phyloP scores from a whole-genome alignment of 2,329 filamentous ascomycete genomes.

The Nemania bipapillata region DNA sequence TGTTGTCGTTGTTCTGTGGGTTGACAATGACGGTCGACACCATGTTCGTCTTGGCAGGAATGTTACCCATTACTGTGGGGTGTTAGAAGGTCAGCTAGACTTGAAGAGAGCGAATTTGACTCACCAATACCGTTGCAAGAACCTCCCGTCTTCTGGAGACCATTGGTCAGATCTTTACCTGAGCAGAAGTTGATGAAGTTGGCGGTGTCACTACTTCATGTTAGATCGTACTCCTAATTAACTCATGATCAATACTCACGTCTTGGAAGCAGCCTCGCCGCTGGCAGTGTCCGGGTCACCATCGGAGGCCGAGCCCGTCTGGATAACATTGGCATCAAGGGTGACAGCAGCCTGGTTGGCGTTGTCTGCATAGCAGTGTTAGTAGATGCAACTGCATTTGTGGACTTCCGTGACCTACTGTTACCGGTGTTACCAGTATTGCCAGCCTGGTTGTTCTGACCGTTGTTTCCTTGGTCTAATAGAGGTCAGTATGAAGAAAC shows the following conservation, averaged over 20 bases:
- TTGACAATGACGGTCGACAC: conserved; percentile 66
- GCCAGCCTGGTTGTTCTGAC: conserved; percentile 41
- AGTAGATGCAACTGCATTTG: neutral
- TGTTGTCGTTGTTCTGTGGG: conserved; percentile 63
- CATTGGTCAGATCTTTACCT: conserved; percentile 68
- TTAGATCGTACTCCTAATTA: conserved; percentile 38
- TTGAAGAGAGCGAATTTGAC: conserved; percentile 44
- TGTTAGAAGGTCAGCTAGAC: conserved; percentile 26
- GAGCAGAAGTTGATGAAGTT: conserved; percentile 74
- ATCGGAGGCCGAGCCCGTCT: conserved; percentile 59
- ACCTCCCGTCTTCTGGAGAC: conserved; percentile 65
- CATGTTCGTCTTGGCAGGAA: conserved; percentile 66
- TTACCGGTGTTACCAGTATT: conserved; percentile 33
- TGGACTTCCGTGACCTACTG: conserved; percentile 14
- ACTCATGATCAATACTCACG: conserved; percentile 54
- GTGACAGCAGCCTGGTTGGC: conserved; percentile 46
- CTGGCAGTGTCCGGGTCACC: conserved; percentile 49
- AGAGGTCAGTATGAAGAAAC: too few species aligned
- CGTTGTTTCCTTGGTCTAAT: conserved; percentile 39
- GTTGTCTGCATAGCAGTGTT: conserved; percentile 40
- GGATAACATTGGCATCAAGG: conserved; percentile 58
- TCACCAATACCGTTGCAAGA: conserved; percentile 73
- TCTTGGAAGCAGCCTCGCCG: conserved; percentile 64
- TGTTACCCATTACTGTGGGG: conserved; percentile 67
- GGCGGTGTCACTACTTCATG: conserved; percentile 59